Conservation (phyloP, 169 alveolate genomes). For the Plasmodium adleri region DNA sequence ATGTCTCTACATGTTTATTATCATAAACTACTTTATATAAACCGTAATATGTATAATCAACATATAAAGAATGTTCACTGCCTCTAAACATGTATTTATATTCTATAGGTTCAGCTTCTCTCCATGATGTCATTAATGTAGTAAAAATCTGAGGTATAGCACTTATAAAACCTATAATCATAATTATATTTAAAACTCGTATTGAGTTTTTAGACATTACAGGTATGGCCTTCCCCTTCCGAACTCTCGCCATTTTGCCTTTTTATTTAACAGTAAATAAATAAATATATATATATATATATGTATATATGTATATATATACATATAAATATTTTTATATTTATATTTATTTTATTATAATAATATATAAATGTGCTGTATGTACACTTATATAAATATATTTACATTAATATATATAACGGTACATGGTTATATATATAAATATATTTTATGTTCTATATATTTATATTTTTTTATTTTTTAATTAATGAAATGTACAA, state of each 20-base stretch:
- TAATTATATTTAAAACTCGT: slow-evolving; percentile 32
- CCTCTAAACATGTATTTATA: slow-evolving; percentile 63
- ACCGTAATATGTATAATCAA: slow-evolving; percentile 64
- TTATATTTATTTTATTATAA: not conserved
- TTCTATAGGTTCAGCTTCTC: slow-evolving; percentile 70
- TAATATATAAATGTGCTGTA: not conserved
- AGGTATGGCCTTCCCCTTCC: slow-evolving; percentile 3
- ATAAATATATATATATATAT: not conserved
- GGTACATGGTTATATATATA: too few relatives aligned
- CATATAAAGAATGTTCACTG: slow-evolving; percentile 38
- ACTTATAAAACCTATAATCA: slow-evolving; percentile 52
- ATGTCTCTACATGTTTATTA: slow-evolving; percentile 54
- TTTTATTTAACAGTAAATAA: not conserved
- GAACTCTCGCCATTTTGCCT: slow-evolving; percentile 7
- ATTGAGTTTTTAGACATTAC: slow-evolving; percentile 37
- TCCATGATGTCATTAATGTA: slow-evolving; percentile 60
- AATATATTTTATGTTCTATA: too few relatives aligned
- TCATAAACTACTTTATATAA: slow-evolving; percentile 62
- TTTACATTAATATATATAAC: too few relatives aligned
- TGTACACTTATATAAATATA: too few relatives aligned
- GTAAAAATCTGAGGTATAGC: slow-evolving; percentile 64
- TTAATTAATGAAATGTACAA: too few relatives aligned
- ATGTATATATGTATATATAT: not conserved
- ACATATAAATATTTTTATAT: not conserved
- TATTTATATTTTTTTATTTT: too few relatives aligned